Evolutionary conservation across 148 eudicot genomes (phyloP).

Genomic region (Camellia granthamiana): DNA sequence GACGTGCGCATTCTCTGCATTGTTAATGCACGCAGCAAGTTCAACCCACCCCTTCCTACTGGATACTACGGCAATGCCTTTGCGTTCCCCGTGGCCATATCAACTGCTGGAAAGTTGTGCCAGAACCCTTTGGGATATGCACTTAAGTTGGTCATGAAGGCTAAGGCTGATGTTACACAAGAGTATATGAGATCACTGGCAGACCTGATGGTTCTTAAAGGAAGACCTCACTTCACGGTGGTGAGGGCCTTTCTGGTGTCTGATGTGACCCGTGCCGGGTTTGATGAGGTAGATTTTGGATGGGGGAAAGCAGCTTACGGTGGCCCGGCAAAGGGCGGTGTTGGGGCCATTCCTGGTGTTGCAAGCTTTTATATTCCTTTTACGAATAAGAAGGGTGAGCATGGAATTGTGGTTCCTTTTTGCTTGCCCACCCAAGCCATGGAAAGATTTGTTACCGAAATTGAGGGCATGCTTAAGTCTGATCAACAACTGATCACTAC

Average conservation of each 20-base stretch:
- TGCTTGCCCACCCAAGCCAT: conserved; percentile 22
- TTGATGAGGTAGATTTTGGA: conserved; percentile 25
- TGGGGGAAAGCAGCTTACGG: conserved; percentile 26
- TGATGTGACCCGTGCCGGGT: conserved; percentile 22
- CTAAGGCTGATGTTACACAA: conserved; percentile 16
- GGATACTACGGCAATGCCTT: conserved; percentile 26
- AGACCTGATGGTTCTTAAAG: conserved; percentile 17
- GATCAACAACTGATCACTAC: background rate
- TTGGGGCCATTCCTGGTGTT: conserved; percentile 27
- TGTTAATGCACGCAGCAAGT: conserved; percentile 19
- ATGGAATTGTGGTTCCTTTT: conserved; percentile 27
- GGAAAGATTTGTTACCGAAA: conserved; percentile 18
- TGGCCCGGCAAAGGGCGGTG: conserved; percentile 28
- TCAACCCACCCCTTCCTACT: conserved; percentile 14
- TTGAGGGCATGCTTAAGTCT: conserved; percentile 15
- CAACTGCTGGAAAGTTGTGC: conserved; percentile 11
- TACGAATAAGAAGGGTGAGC: conserved; percentile 21
- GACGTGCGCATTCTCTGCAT: conserved; percentile 19
- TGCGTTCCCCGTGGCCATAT: conserved; percentile 21
- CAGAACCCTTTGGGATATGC: conserved; percentile 19
- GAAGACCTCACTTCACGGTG: conserved; percentile 26
- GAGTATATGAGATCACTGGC: conserved; percentile 23
- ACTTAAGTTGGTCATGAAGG: conserved; percentile 17
- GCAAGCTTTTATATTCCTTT: conserved; percentile 27
- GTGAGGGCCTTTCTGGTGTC: conserved; percentile 18